Evolutionary conservation across 192 early-diverging fungal species (phyloP).

Genomic region (Obelidium mucronatum): DNA sequence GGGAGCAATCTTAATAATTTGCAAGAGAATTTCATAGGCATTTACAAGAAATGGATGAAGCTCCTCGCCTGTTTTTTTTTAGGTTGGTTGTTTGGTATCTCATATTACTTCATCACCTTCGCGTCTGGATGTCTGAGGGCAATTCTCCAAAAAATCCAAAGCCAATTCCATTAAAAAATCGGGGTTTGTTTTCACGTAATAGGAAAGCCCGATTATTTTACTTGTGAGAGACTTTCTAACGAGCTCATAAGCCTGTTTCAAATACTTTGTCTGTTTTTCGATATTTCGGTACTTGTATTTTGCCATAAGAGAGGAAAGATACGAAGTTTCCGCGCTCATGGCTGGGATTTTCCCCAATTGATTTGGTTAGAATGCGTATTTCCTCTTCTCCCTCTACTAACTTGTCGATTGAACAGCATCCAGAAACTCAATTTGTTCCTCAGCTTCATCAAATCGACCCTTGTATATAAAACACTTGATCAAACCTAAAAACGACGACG

Average conservation of each 20-base stretch:
- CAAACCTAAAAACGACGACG: too few species aligned
- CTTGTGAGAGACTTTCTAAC: slow-evolving; percentile 20
- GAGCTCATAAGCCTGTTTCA: slow-evolving; percentile 49
- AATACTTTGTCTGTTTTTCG: slow-evolving; percentile 39
- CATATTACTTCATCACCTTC: slow-evolving; percentile 9
- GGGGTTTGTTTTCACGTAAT: slow-evolving; percentile 53
- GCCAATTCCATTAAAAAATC: slow-evolving; percentile 56
- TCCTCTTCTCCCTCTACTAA: too few species aligned
- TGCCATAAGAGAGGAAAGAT: slow-evolving; percentile 51
- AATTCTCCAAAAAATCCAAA: slow-evolving; percentile 48
- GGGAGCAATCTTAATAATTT: slow-evolving; percentile 50
- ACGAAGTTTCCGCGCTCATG: slow-evolving; percentile 45
- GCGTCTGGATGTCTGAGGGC: slow-evolving; percentile 22
- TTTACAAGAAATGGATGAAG: slow-evolving; percentile 36
- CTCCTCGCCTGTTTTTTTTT: slow-evolving; percentile 49
- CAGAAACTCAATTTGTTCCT: slow-evolving; percentile 64
- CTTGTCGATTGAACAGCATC: slow-evolving; percentile 52
- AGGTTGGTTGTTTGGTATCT: background rate
- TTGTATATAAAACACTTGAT: slow-evolving; percentile 53
- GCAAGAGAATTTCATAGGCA: slow-evolving; percentile 45
- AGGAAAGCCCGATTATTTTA: slow-evolving; percentile 46
- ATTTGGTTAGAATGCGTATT: background rate
- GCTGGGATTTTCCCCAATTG: slow-evolving; percentile 24
- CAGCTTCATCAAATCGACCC: slow-evolving; percentile 52
- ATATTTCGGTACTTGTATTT: slow-evolving; percentile 50